Evolutionary conservation across 257 asterid genomes (phyloP), one percentile per base, ranked within the genome.

Genomic region (Datura wrightii): DNA sequence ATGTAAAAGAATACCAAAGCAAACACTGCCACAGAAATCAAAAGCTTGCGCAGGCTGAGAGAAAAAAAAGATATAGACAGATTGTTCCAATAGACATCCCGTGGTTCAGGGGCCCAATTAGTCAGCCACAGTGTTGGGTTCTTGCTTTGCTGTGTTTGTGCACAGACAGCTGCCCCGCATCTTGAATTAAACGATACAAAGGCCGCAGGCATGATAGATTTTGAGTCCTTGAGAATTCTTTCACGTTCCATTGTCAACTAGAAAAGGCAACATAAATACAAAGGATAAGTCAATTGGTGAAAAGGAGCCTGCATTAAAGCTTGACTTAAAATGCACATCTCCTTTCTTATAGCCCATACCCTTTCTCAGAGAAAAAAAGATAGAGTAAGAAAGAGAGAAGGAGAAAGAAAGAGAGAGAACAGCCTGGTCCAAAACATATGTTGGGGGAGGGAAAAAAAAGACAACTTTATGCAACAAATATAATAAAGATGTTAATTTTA

Each of bases 111-210:
- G 44, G 99, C 99, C 98, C 97, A 94, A 86, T 90, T 88, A 56
- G 99, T 95, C 85, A 95, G 83, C 99, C 98, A 97, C 65, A 89
- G 82, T 6, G 97, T 95, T 15, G 99, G 99, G 54, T 93, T 97
- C 82, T 92, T 94, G 94, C 97, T 94, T 87, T 97, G 99, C 79
- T 91, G 96, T 87, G 99, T 95, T 88, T 97, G 99, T 58, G 99
- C 99, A 91, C 99, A 95, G 84, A 97, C 97, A 79, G 98, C 97
- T 58, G 99, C 99, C 55, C 95, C 99, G 91, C 99, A 94, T 89
- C 99, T 93, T 18, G 99, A 91, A 85, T 92, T 89, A 89, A 97
- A 97, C 0, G 99, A 95, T 54, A 97, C 99, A 87, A 97, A 97
- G 79, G 99, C 94, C 79, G 97, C 97, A 6, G 97, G 89, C 37